Base-by-base conservation (phyloP, 441 rosid genomes). In the Mallotus repandus region DNA sequence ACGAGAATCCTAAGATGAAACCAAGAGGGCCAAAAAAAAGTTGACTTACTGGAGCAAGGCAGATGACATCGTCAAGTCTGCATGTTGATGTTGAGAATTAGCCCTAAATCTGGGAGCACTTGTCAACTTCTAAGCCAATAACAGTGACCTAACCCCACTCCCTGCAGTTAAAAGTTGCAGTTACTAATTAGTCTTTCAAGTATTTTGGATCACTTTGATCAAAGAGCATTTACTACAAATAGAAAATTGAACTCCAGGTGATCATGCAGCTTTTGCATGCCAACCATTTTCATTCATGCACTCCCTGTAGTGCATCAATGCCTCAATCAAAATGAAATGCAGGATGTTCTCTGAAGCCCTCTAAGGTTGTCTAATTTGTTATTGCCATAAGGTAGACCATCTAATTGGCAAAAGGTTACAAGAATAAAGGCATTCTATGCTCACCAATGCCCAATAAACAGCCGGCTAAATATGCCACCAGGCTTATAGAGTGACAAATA, bases 81-180 rank as follows among this genome's bases (percentile, higher is more conserved):
- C 85, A 83, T 81, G 75, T 80, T 82, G 86, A 74, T 80, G 84
- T 72, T 79, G 87, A 76, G 68, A 78, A 65, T 80, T 68, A 80
- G 78, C 77, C 83, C 89, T 84, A 84, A 84, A 76, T 80, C 82
- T 78, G 85, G 76, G 64, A 74, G 86, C 86, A 80, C 78, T 80
- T 79, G 80, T 75, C 77, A 77, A 86, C 86, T 81, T 84, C 87
- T 88, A 84, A 78, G 79, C 82, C 81, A 81, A 83, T 72, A 77
- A 70, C 77, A 75, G 82, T 76, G 75, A 84, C 82, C 88, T 83
- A 87, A 81, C 80, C 76, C 81, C 80, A 78, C 63, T 80, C 72
- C 88, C 89, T 86, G 89, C 88, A 86, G 88, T 83, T 81, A 79
- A 79, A 84, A 77, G 71, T 70, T 70, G 66, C 49, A 70, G 74